These are phyloP conservation scores for Globisporangium heterothallicum DNA, from an alignment of 352 stramenopile genomes.

Conservation along the genomic window DNA sequence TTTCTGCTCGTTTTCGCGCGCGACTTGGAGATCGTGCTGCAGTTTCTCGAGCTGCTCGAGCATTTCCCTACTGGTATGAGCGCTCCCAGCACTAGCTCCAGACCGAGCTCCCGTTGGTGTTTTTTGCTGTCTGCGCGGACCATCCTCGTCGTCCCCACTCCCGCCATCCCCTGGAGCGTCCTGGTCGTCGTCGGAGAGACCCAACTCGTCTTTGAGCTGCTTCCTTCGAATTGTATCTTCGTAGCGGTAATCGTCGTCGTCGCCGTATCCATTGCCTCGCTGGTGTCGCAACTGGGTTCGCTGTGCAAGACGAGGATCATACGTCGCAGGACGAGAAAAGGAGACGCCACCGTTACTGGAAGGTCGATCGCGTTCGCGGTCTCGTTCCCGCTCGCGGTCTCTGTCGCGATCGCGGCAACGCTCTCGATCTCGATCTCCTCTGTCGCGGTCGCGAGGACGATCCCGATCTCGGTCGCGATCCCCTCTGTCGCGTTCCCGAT, in stretches of 20 bases:
- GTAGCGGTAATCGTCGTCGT: constrained; percentile 34
- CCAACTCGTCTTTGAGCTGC: constrained; percentile 73
- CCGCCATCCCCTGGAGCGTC: constrained; percentile 2
- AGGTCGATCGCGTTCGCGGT: constrained; percentile 3
- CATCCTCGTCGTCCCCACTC: constrained; percentile 7
- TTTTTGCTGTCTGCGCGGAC: neutral
- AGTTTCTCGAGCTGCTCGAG: constrained; percentile 48
- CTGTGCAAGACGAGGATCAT: constrained; percentile 69
- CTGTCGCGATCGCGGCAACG: constrained; percentile 24
- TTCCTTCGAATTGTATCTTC: constrained; percentile 46
- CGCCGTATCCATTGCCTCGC: constrained; percentile 27
- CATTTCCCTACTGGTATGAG: constrained; percentile 13
- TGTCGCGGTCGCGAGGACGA: constrained; percentile 23
- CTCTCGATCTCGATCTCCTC: constrained; percentile 22
- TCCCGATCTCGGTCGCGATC: neutral
- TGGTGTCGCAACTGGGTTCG: constrained; percentile 33
- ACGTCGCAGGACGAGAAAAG: constrained; percentile 80
- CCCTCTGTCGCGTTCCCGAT: constrained; percentile 20
- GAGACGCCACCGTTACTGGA: constrained; percentile 20
- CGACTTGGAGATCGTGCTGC: constrained; percentile 47
- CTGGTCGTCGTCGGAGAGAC: constrained; percentile 64
- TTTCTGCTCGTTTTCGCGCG: constrained; percentile 62
- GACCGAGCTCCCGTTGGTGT: constrained; percentile 2
- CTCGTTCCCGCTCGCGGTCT: constrained; percentile 25
- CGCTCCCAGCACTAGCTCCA: constrained; percentile 7